A percentile compares a stretch with the other conserved stretches of the same genome.
These are phyloP conservation scores for Phytopythium aichiense DNA, from an alignment of 352 stramenopile species.

Conservation along the genomic window DNA sequence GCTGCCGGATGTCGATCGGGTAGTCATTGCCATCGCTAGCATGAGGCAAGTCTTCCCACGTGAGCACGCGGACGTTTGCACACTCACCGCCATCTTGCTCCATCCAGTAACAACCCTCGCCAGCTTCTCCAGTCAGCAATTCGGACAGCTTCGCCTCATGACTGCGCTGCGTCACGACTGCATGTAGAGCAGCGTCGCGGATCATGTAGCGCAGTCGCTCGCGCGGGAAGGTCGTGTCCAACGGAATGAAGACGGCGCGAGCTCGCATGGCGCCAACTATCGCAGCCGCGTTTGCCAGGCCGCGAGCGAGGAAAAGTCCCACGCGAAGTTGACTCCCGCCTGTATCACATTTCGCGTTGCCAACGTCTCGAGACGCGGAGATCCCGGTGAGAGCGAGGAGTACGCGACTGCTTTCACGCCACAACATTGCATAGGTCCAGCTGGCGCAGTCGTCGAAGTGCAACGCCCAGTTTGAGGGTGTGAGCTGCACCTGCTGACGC, in stretches of 20 bases:
- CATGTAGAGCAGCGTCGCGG: constrained; percentile 28
- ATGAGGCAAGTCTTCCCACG: constrained; percentile 26
- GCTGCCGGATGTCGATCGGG: not conserved
- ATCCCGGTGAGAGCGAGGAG: constrained; percentile 14
- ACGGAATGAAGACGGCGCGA: constrained; percentile 35
- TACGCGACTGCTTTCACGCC: constrained; percentile 24
- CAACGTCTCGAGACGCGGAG: not conserved
- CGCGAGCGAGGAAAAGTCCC: constrained; percentile 39
- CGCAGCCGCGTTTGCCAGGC: constrained; percentile 34
- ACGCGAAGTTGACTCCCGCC: constrained; percentile 17
- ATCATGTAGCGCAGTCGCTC: constrained; percentile 51
- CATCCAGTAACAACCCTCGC: not conserved
- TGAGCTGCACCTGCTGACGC: constrained; percentile 22
- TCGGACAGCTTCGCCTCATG: constrained; percentile 16
- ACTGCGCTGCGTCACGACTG: constrained; percentile 37
- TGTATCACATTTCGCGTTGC: not conserved
- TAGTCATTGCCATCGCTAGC: not conserved
- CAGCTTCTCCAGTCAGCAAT: constrained; percentile 5
- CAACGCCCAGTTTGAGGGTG: constrained; percentile 23
- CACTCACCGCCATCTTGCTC: not conserved
- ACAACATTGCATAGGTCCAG: constrained; percentile 44
- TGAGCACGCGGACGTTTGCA: constrained; percentile 13
- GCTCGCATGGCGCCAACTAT: constrained; percentile 37
- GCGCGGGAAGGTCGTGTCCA: constrained; percentile 42
- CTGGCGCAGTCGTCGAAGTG: constrained; percentile 33